Base-by-base conservation (phyloP, 176 grass and related monocot species). In the Alloteropsis semialata region DNA sequence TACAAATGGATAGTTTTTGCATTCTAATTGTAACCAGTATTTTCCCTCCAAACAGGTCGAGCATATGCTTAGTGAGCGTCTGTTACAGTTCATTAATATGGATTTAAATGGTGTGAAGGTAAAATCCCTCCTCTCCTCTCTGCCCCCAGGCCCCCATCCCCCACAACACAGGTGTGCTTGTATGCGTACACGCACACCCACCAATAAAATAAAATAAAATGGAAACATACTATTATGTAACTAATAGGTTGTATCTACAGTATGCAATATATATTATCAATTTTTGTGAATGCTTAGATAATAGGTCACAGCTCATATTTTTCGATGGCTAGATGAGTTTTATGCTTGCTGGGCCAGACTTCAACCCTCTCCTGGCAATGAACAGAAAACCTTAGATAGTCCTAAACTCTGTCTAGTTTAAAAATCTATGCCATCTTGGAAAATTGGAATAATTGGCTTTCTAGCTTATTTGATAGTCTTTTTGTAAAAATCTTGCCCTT, bases 91-190 rank as follows among this genome's bases (percentile, higher is more conserved):
- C 43, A 85, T 95, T 29, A 82, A 85, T 39, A 85, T 82, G 18
- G 96, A 98, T 85, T 38, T 98, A 74, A 85, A 95, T 79, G 87
- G 89, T 69, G 96, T 88, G 46, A 95, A 95, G 96, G 96, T 93
- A 65, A 73, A 30, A 28, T 50, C 32, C 19, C 67, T 72, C 60
- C 51, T 49, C 19, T 49, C 32, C 22, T 24, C 21, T n/a, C n/a
- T n/a, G n/a, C n/a, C n/a, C n/a, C n/a, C n/a, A n/a, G n/a, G 21
- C 32, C 14, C 3, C 34, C 34, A 50, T 9, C 14, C 43, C 4
- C 0, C 44, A 66, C 29, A 66, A 79, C 11, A 24, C 1, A 51
- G 69, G 13, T 2, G 28, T 61, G 58, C 58, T 17, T 61, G 25
- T 61, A 10, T 41, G 73, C 14, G 0, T 1, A 16, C 18, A 27